Base-by-base conservation (phyloP, 2,329 filamentous ascomycete genomes). In the Monosporascus sp. region DNA sequence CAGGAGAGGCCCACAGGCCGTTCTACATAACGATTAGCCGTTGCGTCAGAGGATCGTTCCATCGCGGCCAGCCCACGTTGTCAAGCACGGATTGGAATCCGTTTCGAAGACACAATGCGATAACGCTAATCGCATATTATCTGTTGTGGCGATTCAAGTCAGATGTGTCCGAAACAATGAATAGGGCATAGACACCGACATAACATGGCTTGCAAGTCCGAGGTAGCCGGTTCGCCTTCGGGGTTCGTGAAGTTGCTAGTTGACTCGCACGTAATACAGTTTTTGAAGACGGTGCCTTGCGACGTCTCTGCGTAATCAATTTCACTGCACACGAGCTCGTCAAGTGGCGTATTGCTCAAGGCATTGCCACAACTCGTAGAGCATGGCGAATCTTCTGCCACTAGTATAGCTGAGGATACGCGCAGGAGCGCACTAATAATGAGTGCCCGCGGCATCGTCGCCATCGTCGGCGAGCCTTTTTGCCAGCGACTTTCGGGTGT, bases 121-220 rank as follows among this genome's bases (percentile, higher is more conserved):
- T 2, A 78, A 57, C 6, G 80, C 73, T 60, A 76, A 84, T 62
- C 83, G 74, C 50, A 84, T 57, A 57, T 85, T 85, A 57, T 84
- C 81, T 84, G 39, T 4, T 44, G 1, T 20, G 20, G 27, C 49
- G 17, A 36, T 25, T 6, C 57, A 63, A 27, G 60, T 65, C 53
- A 62, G 49, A 51, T 36, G 37, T 37, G 27, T 14, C 24, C 36
- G n/a, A 15, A 17, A 49, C 45, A 51, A 55, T 39, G 48, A 51
- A 18, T 27, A 7, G 15, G 25, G 24, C 48, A 44, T 7, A 4
- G 20, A 9, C 45, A 72, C 81, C 60, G 68, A 85, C 82, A 85
- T 17, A 85, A 66, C 49, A 77, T 68, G 56, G 72, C 77, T 57
- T 81, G 72, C 11, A 79, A 67, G 59, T 86, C 83, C 1, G 81